Evolutionary conservation across 805 yeast species (phyloP).

Genomic region (Debaryomyces tyrocola): DNA sequence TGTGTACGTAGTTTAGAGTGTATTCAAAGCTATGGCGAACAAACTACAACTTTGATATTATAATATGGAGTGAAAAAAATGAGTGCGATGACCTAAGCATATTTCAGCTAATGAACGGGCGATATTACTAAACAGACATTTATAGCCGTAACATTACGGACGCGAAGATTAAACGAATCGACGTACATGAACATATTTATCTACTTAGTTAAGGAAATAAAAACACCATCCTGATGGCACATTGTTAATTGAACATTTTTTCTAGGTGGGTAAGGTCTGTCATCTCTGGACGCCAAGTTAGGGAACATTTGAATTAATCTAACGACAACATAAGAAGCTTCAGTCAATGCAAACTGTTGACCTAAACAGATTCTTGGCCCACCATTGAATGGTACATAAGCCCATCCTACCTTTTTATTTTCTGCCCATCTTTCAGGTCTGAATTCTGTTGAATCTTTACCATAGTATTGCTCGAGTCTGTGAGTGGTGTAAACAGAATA

Average conservation of each 20-base stretch:
- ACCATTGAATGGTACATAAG: slow-evolving; percentile 53
- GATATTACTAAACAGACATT: too few species aligned
- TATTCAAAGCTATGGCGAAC: too few species aligned
- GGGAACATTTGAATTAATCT: slow-evolving; percentile 33
- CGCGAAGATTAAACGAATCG: too few species aligned
- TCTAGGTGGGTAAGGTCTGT: slow-evolving; percentile 28
- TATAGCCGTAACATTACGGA: too few species aligned
- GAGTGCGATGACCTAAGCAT: too few species aligned
- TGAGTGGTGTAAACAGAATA: slow-evolving; percentile 47
- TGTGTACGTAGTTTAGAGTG: neutral
- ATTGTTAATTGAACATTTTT: slow-evolving; percentile 29
- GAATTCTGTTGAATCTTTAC: slow-evolving; percentile 46
- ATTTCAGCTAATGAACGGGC: too few species aligned
- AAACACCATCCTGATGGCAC: slow-evolving; percentile 25
- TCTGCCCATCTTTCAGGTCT: slow-evolving; percentile 53
- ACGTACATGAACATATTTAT: neutral
- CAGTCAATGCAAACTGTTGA: slow-evolving; percentile 57
- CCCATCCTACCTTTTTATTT: slow-evolving; percentile 42
- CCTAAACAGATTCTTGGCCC: slow-evolving; percentile 60
- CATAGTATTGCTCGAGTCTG: slow-evolving; percentile 40
- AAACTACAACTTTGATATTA: too few species aligned
- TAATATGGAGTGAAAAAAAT: too few species aligned
- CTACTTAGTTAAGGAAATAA: slow-evolving; percentile 10
- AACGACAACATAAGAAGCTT: slow-evolving; percentile 47
- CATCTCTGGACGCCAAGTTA: slow-evolving; percentile 16